phyloP scores from a whole-genome alignment of 2,329 filamentous ascomycete genomes.

The Diplodia sapinea region DNA sequence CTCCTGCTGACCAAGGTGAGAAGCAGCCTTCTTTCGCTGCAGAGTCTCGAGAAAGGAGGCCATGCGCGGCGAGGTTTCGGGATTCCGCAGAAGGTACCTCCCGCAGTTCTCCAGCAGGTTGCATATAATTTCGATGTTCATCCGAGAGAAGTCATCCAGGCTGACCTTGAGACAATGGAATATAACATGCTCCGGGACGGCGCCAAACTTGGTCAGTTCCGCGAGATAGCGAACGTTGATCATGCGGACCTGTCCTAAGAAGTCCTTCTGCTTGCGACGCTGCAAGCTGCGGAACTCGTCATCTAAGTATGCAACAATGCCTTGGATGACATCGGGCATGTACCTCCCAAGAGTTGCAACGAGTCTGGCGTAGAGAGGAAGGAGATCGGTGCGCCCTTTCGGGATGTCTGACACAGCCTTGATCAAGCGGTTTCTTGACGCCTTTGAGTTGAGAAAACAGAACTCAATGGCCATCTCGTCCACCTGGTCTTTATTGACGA shows the following conservation, averaged over 20 bases:
- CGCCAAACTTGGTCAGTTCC: slow-evolving; percentile 96
- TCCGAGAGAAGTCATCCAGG: slow-evolving; percentile 94
- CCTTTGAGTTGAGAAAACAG: slow-evolving; percentile 97
- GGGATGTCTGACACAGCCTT: slow-evolving; percentile 94
- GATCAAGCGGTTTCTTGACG: slow-evolving; percentile 89
- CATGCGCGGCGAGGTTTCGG: slow-evolving; percentile 93
- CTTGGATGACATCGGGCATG: slow-evolving; percentile 92
- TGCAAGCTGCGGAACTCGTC: slow-evolving; percentile 97
- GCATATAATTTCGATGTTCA: slow-evolving; percentile 99
- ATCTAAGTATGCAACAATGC: slow-evolving; percentile 88
- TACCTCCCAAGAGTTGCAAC: slow-evolving; percentile 93
- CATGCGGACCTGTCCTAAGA: slow-evolving; percentile 89
- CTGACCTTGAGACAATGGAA: slow-evolving; percentile 99
- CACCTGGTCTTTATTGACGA: slow-evolving; percentile 88
- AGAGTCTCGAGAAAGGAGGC: slow-evolving; percentile 90
- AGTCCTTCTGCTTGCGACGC: slow-evolving; percentile 96
- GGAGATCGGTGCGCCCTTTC: slow-evolving; percentile 87
- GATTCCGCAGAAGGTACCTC: slow-evolving; percentile 87
- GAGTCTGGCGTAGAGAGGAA: slow-evolving; percentile 89
- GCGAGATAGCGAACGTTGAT: slow-evolving; percentile 97
- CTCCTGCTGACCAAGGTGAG: slow-evolving; percentile 93
- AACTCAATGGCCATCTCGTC: slow-evolving; percentile 95
- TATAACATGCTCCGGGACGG: slow-evolving; percentile 97
- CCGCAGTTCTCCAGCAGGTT: slow-evolving; percentile 96
- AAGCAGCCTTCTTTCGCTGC: slow-evolving; percentile 92